Evolutionary conservation across 2,329 filamentous ascomycete species (phyloP), one percentile per base, ranked within the genome.

Genomic region (Fusarium succisae): DNA sequence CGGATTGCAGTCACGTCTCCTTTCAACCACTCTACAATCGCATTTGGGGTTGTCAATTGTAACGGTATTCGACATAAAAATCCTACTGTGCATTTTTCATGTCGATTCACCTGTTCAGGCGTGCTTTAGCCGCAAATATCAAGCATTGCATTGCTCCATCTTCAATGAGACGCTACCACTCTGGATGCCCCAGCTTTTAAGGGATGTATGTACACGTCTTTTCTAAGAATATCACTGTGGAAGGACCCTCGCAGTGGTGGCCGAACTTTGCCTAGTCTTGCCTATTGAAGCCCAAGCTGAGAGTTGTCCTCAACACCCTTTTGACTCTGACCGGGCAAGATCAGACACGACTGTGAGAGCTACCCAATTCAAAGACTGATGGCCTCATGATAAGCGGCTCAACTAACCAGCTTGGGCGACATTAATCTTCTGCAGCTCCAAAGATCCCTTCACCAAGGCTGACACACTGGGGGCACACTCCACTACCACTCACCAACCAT

Each of bases 401-500:
- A 60, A 41, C 56, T 74, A 74, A 61, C 71, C 71, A 47, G 53
- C 67, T 65, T 69, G 32, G 59, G 71, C 37, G 20, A n/a, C 43
- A 48, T 65, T 69, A 72, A 74, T 72, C 35, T 74, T 73, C 61
- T 70, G 41, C 57, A 45, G 43, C 28, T 51, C 38, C 53, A 32
- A 72, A 55, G 57, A 54, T 56, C 63, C 65, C 47, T 28, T 55
- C 39, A 35, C 60, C 67, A 48, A 74, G 67, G 71, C 68, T 72
- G 71, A 72, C 71, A 73, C 35, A 57, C 60, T 44, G 38, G 41
- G 51, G 35, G 43, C 60, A 62, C 41, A 57, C 66, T 63, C 65
- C 69, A 67, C 75, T 55, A 56, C 51, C 54, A 60, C 54, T 65
- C 73, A 57, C 41, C 51, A 57, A 66, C 54, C 73, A 63, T 70